Base-by-base conservation (phyloP, 805 yeast species). In the Lipomyces mesembrius region DNA sequence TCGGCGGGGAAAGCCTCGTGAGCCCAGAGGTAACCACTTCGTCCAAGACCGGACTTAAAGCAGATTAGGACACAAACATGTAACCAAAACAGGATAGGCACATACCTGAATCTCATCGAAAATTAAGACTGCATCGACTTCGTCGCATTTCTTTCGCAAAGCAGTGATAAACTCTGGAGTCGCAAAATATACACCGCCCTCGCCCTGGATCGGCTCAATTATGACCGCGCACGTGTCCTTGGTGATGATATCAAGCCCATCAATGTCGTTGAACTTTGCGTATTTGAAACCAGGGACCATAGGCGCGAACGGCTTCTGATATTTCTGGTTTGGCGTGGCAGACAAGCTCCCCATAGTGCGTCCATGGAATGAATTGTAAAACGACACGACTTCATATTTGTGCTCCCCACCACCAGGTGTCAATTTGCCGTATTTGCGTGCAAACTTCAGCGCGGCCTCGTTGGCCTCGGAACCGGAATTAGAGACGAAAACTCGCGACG, bases 151-250 rank as follows among this genome's bases (percentile, higher is more conserved):
- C 73, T 84, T 78, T 72, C 89, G 88, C 76, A 94, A 80, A 60
- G 85, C 86, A 3, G 82, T 75, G 69, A 94, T 82, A 75, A 91
- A 92, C 55, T 87, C 90, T 0, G 79, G 72, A 51, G 84, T 82
- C 66, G 91, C 84, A 25, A 88, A 86, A 74, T 87, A 86, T 22
- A 94, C 88, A 65, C 99, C 99, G 65, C 99, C 98, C 80, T 94
- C 99, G 72, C 98, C 99, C 81, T 95, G 99, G 66, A 95, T 88
- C 27, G 99, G 99, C 79, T 95, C 99, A 51, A 95, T 88, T 64
- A 95, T 95, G 37, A 95, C 95, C 62, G 93, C 99, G 73, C 97
- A 91, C 0, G 93, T 88, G 71, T 86, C 85, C 2, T 85, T 87
- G 68, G 83, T 81, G 57, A 90, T 84, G 39, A 85, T 77, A 70